Percentiles rank a stretch among this genome's conserved stretches.
Evolutionary conservation across 345 rosid genomes (phyloP).

Genomic region (Kernera saxatilis): DNA sequence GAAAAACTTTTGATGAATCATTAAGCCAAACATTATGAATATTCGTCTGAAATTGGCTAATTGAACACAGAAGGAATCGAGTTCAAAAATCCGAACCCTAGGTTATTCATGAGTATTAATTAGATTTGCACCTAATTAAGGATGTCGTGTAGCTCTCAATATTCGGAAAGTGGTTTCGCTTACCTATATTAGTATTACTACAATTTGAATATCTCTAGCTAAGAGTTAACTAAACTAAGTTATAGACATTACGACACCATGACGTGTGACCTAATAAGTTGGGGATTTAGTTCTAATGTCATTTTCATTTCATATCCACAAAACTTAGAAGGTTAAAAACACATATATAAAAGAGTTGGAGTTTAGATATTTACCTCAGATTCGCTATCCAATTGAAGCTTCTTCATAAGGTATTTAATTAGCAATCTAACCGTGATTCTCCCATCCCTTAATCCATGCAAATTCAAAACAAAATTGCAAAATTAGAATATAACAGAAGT

Average conservation of each 20-base stretch:
- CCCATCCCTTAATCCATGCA: constrained; percentile 62
- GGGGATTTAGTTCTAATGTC: constrained; percentile 20
- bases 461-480: not conserved
- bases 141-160: constrained; percentile 24
- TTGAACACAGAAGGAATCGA: not conserved
- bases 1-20: not conserved
- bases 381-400: constrained; percentile 83
- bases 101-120: not conserved
- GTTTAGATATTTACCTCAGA: constrained; percentile 62
- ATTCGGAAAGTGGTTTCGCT: constrained; percentile 9
- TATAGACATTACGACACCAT: constrained; percentile 23
- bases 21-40: not conserved
- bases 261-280: constrained; percentile 28
- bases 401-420: constrained; percentile 87
- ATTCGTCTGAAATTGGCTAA: not conserved
- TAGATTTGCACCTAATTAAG: constrained; percentile 13
- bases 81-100: not conserved
- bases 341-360: not conserved
- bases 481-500: not conserved
- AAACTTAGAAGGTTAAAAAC: not conserved
- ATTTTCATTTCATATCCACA: constrained; percentile 24
- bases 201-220: constrained; percentile 3
- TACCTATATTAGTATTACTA: constrained; percentile 5
- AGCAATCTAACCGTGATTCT: constrained; percentile 85
- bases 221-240: constrained; percentile 5